Evolutionary conservation across 2,329 filamentous ascomycete species (phyloP).

Genomic region (Trichocomaceae sp.): DNA sequence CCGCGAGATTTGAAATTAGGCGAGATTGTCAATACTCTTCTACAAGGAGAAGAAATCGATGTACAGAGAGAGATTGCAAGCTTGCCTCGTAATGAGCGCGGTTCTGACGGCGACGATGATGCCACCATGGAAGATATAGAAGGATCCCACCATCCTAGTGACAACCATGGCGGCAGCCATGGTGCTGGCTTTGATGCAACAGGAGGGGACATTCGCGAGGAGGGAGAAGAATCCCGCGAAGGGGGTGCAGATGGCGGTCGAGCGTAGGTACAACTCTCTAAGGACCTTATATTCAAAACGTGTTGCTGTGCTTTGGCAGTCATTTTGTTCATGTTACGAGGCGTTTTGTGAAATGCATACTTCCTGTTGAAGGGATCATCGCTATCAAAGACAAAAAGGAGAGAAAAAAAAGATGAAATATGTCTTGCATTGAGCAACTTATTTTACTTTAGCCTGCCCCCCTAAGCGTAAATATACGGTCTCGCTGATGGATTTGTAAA

Average conservation of each 20-base stretch:
- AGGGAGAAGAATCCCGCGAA: constrained; percentile 80
- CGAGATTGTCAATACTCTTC: constrained; percentile 72
- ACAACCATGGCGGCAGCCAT: constrained; percentile 59
- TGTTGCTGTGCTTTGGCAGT: not conserved
- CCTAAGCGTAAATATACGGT: constrained; percentile 9
- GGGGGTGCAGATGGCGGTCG: constrained; percentile 93
- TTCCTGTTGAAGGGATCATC: constrained; percentile 1
- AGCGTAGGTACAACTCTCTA: constrained; percentile 80
- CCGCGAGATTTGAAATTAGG: constrained; percentile 80
- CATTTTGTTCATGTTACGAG: constrained; percentile 5
- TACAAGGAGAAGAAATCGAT: constrained; percentile 85
- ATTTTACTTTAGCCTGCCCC: constrained; percentile 2
- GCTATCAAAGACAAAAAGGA: not conserved
- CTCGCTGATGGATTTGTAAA: constrained; percentile 16
- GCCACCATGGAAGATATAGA: constrained; percentile 76
- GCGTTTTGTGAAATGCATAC: constrained; percentile 13
- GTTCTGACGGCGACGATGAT: constrained; percentile 56
- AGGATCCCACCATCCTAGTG: constrained; percentile 52
- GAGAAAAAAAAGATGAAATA: not conserved
- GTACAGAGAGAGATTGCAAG: constrained; percentile 65
- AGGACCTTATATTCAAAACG: constrained; percentile 13
- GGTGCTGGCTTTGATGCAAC: constrained; percentile 82
- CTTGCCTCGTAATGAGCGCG: constrained; percentile 46
- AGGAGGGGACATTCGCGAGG: constrained; percentile 83
- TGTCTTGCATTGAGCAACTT: constrained; percentile 5